These are phyloP conservation scores for Metschnikowia similis DNA, from an alignment of 805 yeast species.

Conservation along the genomic window DNA sequence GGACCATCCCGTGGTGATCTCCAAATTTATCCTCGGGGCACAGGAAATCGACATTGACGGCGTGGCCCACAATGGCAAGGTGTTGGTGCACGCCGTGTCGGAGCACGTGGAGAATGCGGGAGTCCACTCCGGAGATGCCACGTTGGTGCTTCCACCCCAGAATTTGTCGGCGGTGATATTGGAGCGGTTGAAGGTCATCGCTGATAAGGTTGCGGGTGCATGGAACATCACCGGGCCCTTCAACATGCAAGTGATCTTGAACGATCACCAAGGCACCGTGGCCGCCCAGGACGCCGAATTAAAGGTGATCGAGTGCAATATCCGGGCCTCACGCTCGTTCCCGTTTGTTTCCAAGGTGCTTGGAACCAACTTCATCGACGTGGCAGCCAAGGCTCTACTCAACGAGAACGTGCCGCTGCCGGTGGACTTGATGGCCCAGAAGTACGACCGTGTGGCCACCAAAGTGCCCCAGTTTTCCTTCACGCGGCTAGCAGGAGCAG, in stretches of 20 bases:
- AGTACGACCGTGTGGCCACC: slow-evolving; percentile 84
- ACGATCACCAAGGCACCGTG: slow-evolving; percentile 36
- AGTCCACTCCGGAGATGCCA: slow-evolving; percentile 98
- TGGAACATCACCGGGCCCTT: slow-evolving; percentile 97
- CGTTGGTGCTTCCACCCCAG: slow-evolving; percentile 91
- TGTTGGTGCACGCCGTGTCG: slow-evolving; percentile 90
- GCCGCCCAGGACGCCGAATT: slow-evolving; percentile 54
- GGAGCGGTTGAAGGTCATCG: slow-evolving; percentile 75
- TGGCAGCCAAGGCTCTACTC: slow-evolving; percentile 84
- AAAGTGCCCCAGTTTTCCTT: slow-evolving; percentile 98
- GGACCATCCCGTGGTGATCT: slow-evolving; percentile 96
- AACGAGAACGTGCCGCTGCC: slow-evolving; percentile 74
- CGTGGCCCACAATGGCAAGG: slow-evolving; percentile 85
- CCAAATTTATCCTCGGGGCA: slow-evolving; percentile 94
- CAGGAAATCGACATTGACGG: slow-evolving; percentile 97
- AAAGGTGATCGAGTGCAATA: slow-evolving; percentile 97
- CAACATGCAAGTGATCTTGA: slow-evolving; percentile 93
- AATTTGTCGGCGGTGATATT: slow-evolving; percentile 60
- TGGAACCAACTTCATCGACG: slow-evolving; percentile 91
- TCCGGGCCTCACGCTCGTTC: slow-evolving; percentile 98
- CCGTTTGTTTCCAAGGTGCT: slow-evolving; percentile 97
- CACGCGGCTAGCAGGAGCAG: slow-evolving; percentile 98
- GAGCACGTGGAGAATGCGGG: slow-evolving; percentile 99
- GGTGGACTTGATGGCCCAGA: slow-evolving; percentile 71
- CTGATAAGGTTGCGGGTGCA: slow-evolving; percentile 90